A percentile compares a stretch with the other conserved stretches of the same genome.
phyloP scores from a whole-genome alignment of 2,329 filamentous ascomycete species.

The Clonostachys sp. region DNA sequence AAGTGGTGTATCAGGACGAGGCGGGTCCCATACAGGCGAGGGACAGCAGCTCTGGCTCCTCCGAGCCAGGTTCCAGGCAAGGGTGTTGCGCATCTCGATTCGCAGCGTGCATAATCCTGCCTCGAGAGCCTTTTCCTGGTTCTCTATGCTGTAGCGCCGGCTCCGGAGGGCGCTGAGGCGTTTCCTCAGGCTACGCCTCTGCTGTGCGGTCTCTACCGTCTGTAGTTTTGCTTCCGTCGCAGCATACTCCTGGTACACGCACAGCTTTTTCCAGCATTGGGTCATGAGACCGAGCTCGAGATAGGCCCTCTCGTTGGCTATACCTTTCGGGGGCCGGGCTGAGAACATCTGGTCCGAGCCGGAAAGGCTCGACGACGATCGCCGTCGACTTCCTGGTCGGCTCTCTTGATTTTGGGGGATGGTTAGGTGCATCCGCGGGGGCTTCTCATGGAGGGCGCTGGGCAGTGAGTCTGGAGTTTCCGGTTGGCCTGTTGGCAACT shows the following conservation, averaged over 20 bases:
- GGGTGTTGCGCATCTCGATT: constrained; percentile 40
- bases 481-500: neutral
- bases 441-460: neutral
- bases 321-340: constrained; percentile 31
- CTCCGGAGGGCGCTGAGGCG: constrained; percentile 31
- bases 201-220: constrained; percentile 11
- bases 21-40: neutral
- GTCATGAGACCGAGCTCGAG: constrained; percentile 33
- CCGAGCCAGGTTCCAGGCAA: constrained; percentile 27
- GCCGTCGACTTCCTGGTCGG: neutral
- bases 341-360: constrained; percentile 16
- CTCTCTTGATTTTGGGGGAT: neutral
- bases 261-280: constrained; percentile 27
- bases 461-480: neutral
- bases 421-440: neutral
- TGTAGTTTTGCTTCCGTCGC: constrained; percentile 24
- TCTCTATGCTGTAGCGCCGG: constrained; percentile 35
- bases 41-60: constrained; percentile 4
- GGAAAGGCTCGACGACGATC: neutral
- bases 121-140: constrained; percentile 40
- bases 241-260: constrained; percentile 32
- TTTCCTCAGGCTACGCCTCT: constrained; percentile 17
- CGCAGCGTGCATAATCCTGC: constrained; percentile 42
- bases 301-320: constrained; percentile 41
- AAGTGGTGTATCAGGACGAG: constrained; percentile 12